Conservation (phyloP, 169 alveolate species). For the Theileria sp. region DNA sequence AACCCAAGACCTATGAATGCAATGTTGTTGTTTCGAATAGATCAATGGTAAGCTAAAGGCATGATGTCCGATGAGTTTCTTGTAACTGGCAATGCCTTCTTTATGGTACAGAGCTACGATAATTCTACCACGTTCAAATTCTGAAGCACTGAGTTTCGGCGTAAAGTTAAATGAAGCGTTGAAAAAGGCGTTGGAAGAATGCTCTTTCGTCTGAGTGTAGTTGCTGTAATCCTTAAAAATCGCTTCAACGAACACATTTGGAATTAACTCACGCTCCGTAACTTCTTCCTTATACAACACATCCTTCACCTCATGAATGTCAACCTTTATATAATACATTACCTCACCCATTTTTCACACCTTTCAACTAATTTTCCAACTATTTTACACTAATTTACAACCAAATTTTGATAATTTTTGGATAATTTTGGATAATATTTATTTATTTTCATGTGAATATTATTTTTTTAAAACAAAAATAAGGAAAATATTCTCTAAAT, state of each 20-base stretch:
- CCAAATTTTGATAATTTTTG: too few relatives aligned
- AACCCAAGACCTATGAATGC: conserved; percentile 83
- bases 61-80: conserved; percentile 73
- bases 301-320: conserved; percentile 82
- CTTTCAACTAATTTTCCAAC: neutral
- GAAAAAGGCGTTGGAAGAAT: conserved; percentile 76
- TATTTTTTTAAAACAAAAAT: too few relatives aligned
- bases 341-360: conserved; percentile 47
- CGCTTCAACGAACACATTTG: conserved; percentile 75
- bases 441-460: too few relatives aligned
- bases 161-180: conserved; percentile 81
- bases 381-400: too few relatives aligned
- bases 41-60: conserved; percentile 78
- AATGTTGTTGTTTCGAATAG: conserved; percentile 81
- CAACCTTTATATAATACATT: conserved; percentile 80
- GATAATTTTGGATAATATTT: too few relatives aligned
- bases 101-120: conserved; percentile 78
- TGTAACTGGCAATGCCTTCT: conserved; percentile 77
- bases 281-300: conserved; percentile 78
- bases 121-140: conserved; percentile 75
- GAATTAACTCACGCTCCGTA: conserved; percentile 75
- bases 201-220: conserved; percentile 69
- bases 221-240: conserved; percentile 64
- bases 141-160: conserved; percentile 71
- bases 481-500: neutral